These are phyloP conservation scores for Fusarium sp. DNA, from an alignment of 2,329 filamentous ascomycete species.

Conservation along the genomic window DNA sequence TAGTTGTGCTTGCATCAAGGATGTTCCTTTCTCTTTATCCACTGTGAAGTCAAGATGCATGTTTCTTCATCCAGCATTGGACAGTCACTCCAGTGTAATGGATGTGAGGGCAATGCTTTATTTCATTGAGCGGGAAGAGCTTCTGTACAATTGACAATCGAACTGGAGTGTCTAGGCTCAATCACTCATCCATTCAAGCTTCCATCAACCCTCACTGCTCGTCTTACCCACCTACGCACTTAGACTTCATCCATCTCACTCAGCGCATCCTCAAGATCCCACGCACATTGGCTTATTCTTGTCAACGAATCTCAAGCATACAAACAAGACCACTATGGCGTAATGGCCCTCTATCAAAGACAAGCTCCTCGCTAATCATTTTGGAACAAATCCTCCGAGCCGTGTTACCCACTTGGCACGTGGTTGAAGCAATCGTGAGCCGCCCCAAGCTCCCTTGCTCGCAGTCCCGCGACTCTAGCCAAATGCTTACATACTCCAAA, in stretches of 20 bases:
- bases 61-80: not conserved
- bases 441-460: not conserved
- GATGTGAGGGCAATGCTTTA: not conserved
- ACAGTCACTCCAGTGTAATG: not conserved
- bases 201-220: not conserved
- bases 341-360: not conserved
- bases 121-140: not conserved
- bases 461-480: not conserved
- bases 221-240: not conserved
- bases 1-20: not conserved
- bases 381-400: not conserved
- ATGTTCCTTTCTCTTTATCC: not conserved
- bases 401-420: not conserved
- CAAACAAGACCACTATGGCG: slow-evolving; percentile 3
- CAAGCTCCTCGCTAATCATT: not conserved
- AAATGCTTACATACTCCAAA: not conserved
- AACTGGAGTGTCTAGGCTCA: not conserved
- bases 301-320: not conserved
- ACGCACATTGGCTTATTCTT: not conserved
- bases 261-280: not conserved
- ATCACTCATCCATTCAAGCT: not conserved
- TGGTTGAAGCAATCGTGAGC: not conserved
- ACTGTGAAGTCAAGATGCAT: not conserved
- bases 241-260: not conserved
- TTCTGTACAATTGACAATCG: not conserved